These are phyloP conservation scores for Annona squamosa DNA, from an alignment of 164 flowering plant species.

Conservation along the genomic window DNA sequence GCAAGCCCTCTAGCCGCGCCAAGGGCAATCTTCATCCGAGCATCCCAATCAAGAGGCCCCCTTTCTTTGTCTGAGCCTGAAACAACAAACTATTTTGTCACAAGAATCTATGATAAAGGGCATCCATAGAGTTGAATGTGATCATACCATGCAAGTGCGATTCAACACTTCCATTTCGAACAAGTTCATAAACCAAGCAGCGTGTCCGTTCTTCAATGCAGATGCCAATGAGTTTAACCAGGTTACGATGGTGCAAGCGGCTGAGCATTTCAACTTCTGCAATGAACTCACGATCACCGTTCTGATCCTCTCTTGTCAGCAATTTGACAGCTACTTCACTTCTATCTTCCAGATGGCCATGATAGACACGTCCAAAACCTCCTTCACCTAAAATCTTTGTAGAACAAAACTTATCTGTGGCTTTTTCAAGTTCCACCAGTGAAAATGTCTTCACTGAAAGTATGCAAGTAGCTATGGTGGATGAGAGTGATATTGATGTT, in stretches of 20 bases:
- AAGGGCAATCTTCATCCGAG: slow-evolving; percentile 86
- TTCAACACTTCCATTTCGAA: slow-evolving; percentile 93
- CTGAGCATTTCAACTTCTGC: slow-evolving; percentile 97
- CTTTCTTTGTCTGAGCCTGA: slow-evolving; percentile 57
- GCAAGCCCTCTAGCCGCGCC: slow-evolving; percentile 97
- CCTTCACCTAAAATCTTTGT: slow-evolving; percentile 83
- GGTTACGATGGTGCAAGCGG: slow-evolving; percentile 92
- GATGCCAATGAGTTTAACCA: slow-evolving; percentile 86
- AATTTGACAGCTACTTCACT: slow-evolving; percentile 79
- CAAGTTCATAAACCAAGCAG: slow-evolving; percentile 89
- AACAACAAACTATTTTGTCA: slow-evolving; percentile 15
- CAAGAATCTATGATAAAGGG: background rate
- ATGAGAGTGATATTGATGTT: slow-evolving; percentile 58
- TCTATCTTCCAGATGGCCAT: slow-evolving; percentile 64
- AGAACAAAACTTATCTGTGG: slow-evolving; percentile 76
- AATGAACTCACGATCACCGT: slow-evolving; percentile 81
- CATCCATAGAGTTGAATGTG: background rate
- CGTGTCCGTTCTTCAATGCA: slow-evolving; percentile 80
- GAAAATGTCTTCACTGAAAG: slow-evolving; percentile 80
- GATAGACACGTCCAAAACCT: slow-evolving; percentile 90
- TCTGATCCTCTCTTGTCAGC: slow-evolving; percentile 69
- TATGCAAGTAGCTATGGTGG: slow-evolving; percentile 64
- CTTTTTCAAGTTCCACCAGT: slow-evolving; percentile 67
- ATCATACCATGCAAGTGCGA: slow-evolving; percentile 89
- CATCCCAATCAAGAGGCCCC: slow-evolving; percentile 87